Conservation (phyloP, 345 rosid species). For the Pistacia integerrima region DNA sequence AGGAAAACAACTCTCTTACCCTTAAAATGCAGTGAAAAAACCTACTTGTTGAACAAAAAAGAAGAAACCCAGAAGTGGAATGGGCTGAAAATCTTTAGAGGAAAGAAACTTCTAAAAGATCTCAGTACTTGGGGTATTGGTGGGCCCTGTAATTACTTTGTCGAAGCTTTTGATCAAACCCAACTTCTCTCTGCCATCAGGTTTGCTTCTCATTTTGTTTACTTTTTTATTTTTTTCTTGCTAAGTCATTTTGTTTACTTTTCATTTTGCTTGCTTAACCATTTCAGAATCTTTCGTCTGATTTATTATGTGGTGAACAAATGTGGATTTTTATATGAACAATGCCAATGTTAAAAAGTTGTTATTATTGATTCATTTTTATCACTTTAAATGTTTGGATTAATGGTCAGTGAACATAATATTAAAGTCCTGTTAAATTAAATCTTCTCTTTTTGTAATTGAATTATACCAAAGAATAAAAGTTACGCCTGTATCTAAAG, state of each 20-base stretch:
- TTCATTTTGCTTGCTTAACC: not conserved
- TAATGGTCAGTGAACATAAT: no score
- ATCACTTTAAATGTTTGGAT: no score
- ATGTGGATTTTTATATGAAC: not conserved
- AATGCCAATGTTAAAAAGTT: no score
- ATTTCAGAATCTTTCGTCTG: not conserved
- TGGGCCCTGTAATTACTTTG: slow-evolving; percentile 34
- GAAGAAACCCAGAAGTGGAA: slow-evolving; percentile 17
- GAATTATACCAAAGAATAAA: no score
- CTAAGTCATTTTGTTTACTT: no score
- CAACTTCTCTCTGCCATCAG: slow-evolving; percentile 38
- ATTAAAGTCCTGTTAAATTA: no score
- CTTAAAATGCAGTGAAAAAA: not conserved
- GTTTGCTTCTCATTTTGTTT: slow-evolving; percentile 2
- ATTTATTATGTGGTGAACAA: not conserved
- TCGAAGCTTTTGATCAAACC: slow-evolving; percentile 27
- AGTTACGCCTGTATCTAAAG: not conserved
- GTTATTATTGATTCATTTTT: no score
- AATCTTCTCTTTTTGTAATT: no score
- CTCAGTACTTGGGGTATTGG: slow-evolving; percentile 39
- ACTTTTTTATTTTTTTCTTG: no score
- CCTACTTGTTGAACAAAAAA: not conserved
- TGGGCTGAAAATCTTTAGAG: slow-evolving; percentile 24
- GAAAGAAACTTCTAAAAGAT: slow-evolving; percentile 34
- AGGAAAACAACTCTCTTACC: not conserved